These are phyloP conservation scores for Amphirosellinia nigrospora DNA, from an alignment of 495 filamentous ascomycete genomes.

Conservation along the genomic window DNA sequence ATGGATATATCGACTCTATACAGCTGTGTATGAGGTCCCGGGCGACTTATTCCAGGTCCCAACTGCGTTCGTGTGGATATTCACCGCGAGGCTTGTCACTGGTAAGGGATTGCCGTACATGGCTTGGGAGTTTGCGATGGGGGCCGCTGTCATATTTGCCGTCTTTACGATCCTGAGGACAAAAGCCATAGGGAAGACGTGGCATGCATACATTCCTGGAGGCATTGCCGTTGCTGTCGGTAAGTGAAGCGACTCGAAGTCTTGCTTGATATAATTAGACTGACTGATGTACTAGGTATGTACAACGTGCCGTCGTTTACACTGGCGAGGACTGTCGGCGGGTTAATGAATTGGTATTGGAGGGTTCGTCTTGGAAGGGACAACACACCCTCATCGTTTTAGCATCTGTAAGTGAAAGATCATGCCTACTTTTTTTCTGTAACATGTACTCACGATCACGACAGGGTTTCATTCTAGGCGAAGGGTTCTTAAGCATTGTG, in stretches of 20 bases:
- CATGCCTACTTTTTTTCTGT: not conserved
- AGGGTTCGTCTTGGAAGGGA: constrained; percentile 53
- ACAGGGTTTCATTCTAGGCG: constrained; percentile 86
- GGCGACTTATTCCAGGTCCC: constrained; percentile 91
- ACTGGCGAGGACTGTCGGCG: constrained; percentile 84
- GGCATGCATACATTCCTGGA: constrained; percentile 75
- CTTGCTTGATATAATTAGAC: not conserved
- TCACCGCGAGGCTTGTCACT: constrained; percentile 92
- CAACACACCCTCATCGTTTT: constrained; percentile 64
- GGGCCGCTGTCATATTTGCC: constrained; percentile 73
- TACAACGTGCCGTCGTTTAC: constrained; percentile 98
- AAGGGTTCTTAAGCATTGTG: constrained; percentile 91
- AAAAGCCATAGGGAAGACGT: constrained; percentile 51
- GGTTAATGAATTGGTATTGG: constrained; percentile 86
- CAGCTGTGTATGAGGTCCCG: constrained; percentile 84
- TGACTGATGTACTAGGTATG: constrained; percentile 66
- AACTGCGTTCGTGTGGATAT: constrained; percentile 95
- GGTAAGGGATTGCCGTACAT: constrained; percentile 85
- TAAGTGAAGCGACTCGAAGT: constrained; percentile 41
- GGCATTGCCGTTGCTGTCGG: constrained; percentile 94
- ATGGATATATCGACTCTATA: constrained; percentile 89
- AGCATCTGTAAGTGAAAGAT: constrained; percentile 54
- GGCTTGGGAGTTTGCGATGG: constrained; percentile 77
- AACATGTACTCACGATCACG: constrained; percentile 5
- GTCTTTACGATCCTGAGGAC: constrained; percentile 72